These are phyloP conservation scores for Nitzschia sp. DNA, from an alignment of 108 stramenopile species.

Conservation along the genomic window DNA sequence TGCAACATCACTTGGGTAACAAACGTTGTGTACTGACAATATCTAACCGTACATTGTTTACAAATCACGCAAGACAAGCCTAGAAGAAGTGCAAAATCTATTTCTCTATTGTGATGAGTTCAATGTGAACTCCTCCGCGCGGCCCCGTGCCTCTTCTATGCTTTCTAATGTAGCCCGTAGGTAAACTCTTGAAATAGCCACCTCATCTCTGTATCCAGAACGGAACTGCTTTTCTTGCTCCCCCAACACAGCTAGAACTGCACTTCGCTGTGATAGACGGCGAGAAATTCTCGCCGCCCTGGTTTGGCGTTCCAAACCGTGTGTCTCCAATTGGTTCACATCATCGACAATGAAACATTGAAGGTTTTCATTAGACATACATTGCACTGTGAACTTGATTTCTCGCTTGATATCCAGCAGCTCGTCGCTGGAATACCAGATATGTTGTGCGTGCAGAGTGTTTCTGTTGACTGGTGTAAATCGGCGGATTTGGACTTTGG, in stretches of 20 bases:
- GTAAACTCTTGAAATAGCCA: conserved; percentile 8
- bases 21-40: no score
- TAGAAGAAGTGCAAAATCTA: no score
- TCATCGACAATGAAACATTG: conserved; percentile 4
- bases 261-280: background rate
- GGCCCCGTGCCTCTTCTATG: no score
- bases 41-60: no score
- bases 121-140: no score
- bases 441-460: background rate
- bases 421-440: conserved; percentile 1
- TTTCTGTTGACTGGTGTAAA: background rate
- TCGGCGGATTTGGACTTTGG: background rate
- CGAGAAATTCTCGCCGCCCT: background rate
- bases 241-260: background rate
- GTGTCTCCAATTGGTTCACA: background rate
- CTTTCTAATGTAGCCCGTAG: no score
- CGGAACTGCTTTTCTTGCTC: conserved; percentile 4
- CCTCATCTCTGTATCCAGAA: background rate
- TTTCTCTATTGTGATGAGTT: no score
- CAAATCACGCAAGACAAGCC: no score
- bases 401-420: conserved; percentile 4
- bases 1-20: no score
- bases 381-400: conserved; percentile 1
- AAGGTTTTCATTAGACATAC: conserved; percentile 3
- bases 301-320: conserved; percentile 8